Percentiles rank a stretch among this genome's conserved stretches.
Conservation (phyloP, 2,329 filamentous ascomycete genomes). For the Epichloe gansuensis region DNA sequence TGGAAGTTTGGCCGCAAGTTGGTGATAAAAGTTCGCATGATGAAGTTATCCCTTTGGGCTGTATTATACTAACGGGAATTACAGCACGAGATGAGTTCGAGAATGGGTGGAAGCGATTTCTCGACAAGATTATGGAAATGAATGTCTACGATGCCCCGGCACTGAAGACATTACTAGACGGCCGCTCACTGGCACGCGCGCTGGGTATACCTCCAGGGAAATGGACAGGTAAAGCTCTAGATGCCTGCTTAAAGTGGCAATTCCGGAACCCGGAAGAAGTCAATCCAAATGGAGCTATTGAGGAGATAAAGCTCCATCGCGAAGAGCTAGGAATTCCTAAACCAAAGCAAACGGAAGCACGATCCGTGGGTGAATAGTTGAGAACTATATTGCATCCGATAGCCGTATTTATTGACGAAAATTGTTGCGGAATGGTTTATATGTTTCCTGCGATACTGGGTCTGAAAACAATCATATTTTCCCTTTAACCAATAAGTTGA, state of each 20-base stretch:
- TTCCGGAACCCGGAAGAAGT: conserved; percentile 60
- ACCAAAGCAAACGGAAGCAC: not conserved
- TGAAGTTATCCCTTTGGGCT: not conserved
- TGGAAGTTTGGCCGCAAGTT: conserved; percentile 19
- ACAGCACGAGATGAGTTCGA: conserved; percentile 34
- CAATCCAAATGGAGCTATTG: conserved; percentile 46
- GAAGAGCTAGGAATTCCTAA: conserved; percentile 36
- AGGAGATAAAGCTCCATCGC: conserved; percentile 41
- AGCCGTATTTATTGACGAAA: too few relatives aligned
- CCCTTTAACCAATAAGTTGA: too few relatives aligned
- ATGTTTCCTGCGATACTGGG: too few relatives aligned
- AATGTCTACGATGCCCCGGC: conserved; percentile 46
- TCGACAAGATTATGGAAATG: conserved; percentile 41
- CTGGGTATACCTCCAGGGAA: conserved; percentile 60
- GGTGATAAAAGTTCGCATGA: conserved; percentile 20
- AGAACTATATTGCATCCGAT: too few relatives aligned
- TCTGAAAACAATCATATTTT: too few relatives aligned
- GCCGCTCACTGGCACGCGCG: conserved; percentile 56
- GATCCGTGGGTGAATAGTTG: too few relatives aligned
- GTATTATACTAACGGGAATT: not conserved
- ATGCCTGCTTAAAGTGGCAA: conserved; percentile 80
- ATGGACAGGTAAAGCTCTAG: conserved; percentile 76
- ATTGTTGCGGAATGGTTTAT: too few relatives aligned
- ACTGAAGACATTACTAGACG: conserved; percentile 58
- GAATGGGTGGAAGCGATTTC: conserved; percentile 39